These are phyloP conservation scores for Boletales sp. DNA, from an alignment of 768 basidiomycete species.

Conservation along the genomic window DNA sequence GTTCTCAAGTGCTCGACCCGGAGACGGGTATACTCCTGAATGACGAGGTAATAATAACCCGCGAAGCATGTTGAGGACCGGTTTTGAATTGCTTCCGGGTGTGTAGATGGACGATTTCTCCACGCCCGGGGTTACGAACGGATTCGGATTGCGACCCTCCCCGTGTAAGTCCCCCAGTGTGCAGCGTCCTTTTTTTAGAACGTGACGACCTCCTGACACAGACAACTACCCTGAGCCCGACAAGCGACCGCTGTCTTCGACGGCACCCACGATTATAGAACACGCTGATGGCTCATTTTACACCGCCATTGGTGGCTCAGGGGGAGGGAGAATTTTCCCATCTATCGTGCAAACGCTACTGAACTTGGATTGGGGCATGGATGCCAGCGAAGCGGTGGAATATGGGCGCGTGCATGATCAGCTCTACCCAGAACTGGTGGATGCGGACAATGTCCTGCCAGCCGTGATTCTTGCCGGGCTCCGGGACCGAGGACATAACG, in stretches of 20 bases:
- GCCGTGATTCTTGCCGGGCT: slow-evolving; percentile 54
- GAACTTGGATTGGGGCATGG: slow-evolving; percentile 74
- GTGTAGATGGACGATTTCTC: slow-evolving; percentile 89
- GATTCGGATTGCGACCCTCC: slow-evolving; percentile 78
- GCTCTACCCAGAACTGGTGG: slow-evolving; percentile 62
- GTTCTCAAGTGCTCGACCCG: slow-evolving; percentile 82
- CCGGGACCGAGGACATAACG: slow-evolving; percentile 60
- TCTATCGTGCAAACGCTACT: slow-evolving; percentile 76
- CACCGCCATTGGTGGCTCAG: slow-evolving; percentile 77
- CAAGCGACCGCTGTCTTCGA: slow-evolving; percentile 91
- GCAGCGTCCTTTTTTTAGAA: neutral
- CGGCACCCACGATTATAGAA: slow-evolving; percentile 76
- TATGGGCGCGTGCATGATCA: slow-evolving; percentile 83
- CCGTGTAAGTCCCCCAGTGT: slow-evolving; percentile 51
- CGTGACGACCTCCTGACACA: slow-evolving; percentile 25
- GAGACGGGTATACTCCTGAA: slow-evolving; percentile 88
- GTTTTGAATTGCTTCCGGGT: neutral
- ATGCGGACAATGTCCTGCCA: slow-evolving; percentile 62
- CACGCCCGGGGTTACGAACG: slow-evolving; percentile 77
- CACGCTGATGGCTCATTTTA: slow-evolving; percentile 68
- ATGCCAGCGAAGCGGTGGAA: slow-evolving; percentile 81
- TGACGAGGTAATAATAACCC: slow-evolving; percentile 57
- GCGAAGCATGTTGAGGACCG: neutral
- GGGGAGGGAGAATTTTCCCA: slow-evolving; percentile 83
- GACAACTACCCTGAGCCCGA: slow-evolving; percentile 87